These are phyloP conservation scores for Solanum aculeatissimum DNA, from an alignment of 305 asterid species.

Conservation along the genomic window DNA sequence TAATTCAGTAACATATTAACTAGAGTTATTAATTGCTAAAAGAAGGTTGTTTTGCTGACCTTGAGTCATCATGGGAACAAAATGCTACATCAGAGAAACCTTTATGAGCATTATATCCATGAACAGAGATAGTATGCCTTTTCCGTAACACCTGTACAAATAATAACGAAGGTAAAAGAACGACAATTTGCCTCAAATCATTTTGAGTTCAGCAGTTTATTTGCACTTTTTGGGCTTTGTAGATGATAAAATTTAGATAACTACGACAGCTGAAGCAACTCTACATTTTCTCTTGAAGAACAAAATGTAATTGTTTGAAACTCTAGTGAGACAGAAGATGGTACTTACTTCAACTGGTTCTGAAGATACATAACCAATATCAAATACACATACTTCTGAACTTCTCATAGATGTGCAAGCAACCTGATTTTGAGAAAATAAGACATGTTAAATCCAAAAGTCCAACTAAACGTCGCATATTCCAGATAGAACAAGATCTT, in stretches of 20 bases:
- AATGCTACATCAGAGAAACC: slow-evolving; percentile 82
- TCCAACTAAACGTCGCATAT: background rate
- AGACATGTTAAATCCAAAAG: background rate
- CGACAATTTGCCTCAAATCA: background rate
- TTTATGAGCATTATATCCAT: slow-evolving; percentile 51
- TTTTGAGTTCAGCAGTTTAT: background rate
- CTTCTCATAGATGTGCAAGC: slow-evolving; percentile 73
- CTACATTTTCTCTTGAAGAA: background rate
- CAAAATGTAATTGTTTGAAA: background rate
- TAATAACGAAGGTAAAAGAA: slow-evolving; percentile 8
- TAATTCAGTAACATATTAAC: background rate
- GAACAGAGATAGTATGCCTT: slow-evolving; percentile 59
- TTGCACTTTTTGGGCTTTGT: background rate
- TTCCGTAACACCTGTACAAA: slow-evolving; percentile 57
- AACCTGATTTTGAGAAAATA: slow-evolving; percentile 37
- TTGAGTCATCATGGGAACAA: slow-evolving; percentile 57
- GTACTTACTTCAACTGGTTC: slow-evolving; percentile 77
- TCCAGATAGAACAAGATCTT: background rate
- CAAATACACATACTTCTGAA: slow-evolving; percentile 52
- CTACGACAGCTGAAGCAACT: background rate
- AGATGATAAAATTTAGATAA: background rate
- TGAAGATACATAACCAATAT: slow-evolving; percentile 70
- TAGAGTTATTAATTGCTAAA: background rate
- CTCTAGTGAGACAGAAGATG: background rate
- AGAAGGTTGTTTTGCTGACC: slow-evolving; percentile 24